Conservation (phyloP, 78 protist genomes). For the Polysphondylium violaceum region DNA sequence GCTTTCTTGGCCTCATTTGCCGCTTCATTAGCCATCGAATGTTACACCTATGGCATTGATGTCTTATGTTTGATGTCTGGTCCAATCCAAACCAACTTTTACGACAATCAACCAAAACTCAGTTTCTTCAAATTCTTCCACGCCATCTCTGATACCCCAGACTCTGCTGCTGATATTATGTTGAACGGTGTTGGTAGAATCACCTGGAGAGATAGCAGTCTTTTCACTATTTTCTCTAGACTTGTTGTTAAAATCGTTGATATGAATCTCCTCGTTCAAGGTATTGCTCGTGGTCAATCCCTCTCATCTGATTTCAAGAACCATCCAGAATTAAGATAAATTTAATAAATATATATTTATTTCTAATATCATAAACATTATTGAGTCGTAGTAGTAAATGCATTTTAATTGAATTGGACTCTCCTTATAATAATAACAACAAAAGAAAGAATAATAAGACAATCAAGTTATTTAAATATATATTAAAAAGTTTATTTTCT, state of each 20-base stretch:
- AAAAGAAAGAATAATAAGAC: not conserved
- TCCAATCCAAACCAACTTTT: constrained; percentile 81
- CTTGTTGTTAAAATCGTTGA: constrained; percentile 49
- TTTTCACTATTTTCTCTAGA: constrained; percentile 38
- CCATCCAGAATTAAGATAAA: constrained; percentile 80
- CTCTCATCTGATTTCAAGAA: constrained; percentile 67
- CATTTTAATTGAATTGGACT: too few relatives aligned
- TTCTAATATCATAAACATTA: too few relatives aligned
- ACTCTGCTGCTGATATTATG: constrained; percentile 65
- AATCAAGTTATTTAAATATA: not conserved
- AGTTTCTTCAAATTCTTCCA: constrained; percentile 70
- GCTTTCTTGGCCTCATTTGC: constrained; percentile 64
- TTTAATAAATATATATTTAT: too few relatives aligned
- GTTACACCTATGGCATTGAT: constrained; percentile 77
- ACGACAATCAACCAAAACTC: constrained; percentile 72
- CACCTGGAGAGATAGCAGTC: constrained; percentile 70
- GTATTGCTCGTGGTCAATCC: constrained; percentile 72
- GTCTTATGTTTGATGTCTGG: constrained; percentile 65
- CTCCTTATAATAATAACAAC: not conserved
- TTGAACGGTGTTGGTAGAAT: constrained; percentile 64
- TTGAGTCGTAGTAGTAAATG: too few relatives aligned
- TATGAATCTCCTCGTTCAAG: constrained; percentile 59
- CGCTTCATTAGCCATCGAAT: constrained; percentile 69
- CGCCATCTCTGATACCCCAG: constrained; percentile 74
- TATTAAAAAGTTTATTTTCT: constrained; percentile 10